Percentiles rank a stretch among this genome's conserved stretches.
Conservation (phyloP, 768 basidiomycete genomes). For the Leccinum uliginosum region DNA sequence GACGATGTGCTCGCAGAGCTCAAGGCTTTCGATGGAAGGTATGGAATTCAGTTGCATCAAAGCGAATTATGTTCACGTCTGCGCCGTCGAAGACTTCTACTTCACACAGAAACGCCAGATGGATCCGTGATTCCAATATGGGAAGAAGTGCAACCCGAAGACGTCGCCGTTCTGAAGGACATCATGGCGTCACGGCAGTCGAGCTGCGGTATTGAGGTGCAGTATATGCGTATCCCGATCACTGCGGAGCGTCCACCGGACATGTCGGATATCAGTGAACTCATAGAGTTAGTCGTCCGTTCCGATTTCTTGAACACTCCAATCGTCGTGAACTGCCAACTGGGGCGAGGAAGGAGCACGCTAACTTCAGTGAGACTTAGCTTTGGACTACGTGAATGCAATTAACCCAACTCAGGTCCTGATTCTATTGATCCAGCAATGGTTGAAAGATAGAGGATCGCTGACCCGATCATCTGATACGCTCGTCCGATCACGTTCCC, state of each 20-base stretch:
- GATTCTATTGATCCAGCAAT: conserved; percentile 77
- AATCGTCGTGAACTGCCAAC: conserved; percentile 93
- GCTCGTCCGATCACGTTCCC: conserved; percentile 40
- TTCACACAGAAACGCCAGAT: conserved; percentile 86
- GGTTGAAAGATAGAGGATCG: conserved; percentile 51
- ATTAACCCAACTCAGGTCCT: conserved; percentile 50
- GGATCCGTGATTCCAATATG: conserved; percentile 90
- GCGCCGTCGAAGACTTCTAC: conserved; percentile 52
- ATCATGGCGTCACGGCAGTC: conserved; percentile 66
- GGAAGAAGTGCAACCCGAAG: conserved; percentile 75
- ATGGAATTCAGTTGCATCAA: conserved; percentile 8
- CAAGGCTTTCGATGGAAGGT: conserved; percentile 79
- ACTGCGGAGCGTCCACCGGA: conserved; percentile 86
- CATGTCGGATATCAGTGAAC: conserved; percentile 65
- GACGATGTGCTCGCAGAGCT: conserved; percentile 87
- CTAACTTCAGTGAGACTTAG: conserved; percentile 65
- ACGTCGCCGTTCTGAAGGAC: conserved; percentile 82
- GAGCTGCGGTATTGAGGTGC: conserved; percentile 53
- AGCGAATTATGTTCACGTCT: neutral
- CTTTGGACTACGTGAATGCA: neutral
- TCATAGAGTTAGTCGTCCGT: conserved; percentile 74
- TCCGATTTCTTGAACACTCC: conserved; percentile 65
- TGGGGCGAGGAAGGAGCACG: conserved; percentile 89
- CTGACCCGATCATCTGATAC: conserved; percentile 29
- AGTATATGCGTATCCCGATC: conserved; percentile 85